These are phyloP conservation scores for Rutstroemia sp. DNA, from an alignment of 2,329 filamentous ascomycete species.

Conservation along the genomic window DNA sequence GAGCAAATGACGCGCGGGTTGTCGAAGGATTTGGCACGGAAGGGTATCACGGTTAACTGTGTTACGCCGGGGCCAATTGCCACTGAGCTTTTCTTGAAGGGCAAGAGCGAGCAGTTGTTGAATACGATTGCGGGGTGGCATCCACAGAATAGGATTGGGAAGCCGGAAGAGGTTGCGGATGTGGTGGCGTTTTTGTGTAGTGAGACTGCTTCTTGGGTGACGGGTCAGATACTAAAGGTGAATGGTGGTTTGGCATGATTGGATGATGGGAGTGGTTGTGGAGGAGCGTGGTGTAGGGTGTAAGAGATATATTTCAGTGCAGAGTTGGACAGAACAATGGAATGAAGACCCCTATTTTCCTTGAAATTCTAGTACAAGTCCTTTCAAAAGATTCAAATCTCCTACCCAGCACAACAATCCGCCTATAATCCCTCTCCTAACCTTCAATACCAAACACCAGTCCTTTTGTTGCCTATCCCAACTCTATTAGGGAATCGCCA, in stretches of 20 bases:
- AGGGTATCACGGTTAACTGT: slow-evolving; percentile 42
- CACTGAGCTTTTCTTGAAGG: slow-evolving; percentile 43
- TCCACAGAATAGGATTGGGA: slow-evolving; percentile 38
- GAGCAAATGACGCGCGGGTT: slow-evolving; percentile 45
- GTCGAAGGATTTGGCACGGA: slow-evolving; percentile 42
- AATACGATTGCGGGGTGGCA: slow-evolving; percentile 34
- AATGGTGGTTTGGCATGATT: slow-evolving; percentile 26
- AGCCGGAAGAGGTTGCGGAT: slow-evolving; percentile 41
- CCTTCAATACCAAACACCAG: too few relatives aligned
- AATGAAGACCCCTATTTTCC: too few relatives aligned
- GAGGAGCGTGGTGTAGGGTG: too few relatives aligned
- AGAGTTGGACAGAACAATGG: too few relatives aligned
- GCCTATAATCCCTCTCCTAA: too few relatives aligned
- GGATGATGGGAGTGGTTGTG: too few relatives aligned
- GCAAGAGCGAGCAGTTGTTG: slow-evolving; percentile 33
- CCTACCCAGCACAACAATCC: too few relatives aligned
- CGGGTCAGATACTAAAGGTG: slow-evolving; percentile 21
- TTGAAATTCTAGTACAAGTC: too few relatives aligned
- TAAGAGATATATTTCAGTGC: too few relatives aligned
- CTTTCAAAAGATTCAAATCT: too few relatives aligned
- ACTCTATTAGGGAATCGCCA: background rate
- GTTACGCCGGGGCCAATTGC: slow-evolving; percentile 45
- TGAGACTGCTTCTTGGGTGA: slow-evolving; percentile 18
- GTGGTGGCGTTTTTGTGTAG: slow-evolving; percentile 34
- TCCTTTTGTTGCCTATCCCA: too few relatives aligned